Percentiles rank a stretch among this genome's conserved stretches.
phyloP scores from a whole-genome alignment of 1,284 basidiomycete species.

The Afroboletus lepidellus region DNA sequence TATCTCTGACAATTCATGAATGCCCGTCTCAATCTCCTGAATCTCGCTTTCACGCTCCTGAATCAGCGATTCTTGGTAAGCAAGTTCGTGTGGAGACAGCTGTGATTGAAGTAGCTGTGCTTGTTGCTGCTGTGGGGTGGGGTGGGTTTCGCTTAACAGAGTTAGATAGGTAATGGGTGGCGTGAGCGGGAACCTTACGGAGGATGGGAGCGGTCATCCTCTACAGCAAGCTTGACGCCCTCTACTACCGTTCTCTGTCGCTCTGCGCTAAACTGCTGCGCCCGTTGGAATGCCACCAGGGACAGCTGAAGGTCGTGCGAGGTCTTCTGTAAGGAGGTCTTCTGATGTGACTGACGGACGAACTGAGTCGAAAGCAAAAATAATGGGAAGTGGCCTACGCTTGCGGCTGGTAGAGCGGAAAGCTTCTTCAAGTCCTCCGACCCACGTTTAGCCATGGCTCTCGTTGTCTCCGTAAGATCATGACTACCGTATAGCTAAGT shows the following conservation, averaged over 20 bases:
- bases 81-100: conserved; percentile 86
- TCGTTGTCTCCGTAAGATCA: conserved; percentile 91
- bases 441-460: conserved; percentile 91
- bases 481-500: conserved; percentile 44
- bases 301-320: conserved; percentile 92
- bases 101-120: conserved; percentile 71
- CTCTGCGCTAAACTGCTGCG: conserved; percentile 88
- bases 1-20: conserved; percentile 96
- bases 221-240: conserved; percentile 73
- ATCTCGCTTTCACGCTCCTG: conserved; percentile 95
- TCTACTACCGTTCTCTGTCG: conserved; percentile 83
- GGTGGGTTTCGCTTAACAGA: conserved; percentile 35
- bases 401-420: conserved; percentile 60
- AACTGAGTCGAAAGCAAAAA: conserved; percentile 1
- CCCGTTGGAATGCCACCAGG: conserved; percentile 86
- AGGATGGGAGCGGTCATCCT: conserved; percentile 54
- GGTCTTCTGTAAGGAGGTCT: conserved; percentile 83
- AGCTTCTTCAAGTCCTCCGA: conserved; percentile 91
- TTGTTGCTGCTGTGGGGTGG: conserved; percentile 58
- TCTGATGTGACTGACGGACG: conserved; percentile 61
- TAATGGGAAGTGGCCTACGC: conserved; percentile 45
- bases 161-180: conserved; percentile 17
- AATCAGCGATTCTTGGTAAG: conserved; percentile 95
- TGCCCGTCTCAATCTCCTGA: conserved; percentile 94
- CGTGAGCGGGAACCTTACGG: conserved; percentile 21